Evolutionary conservation across 176 grass and related monocot genomes (phyloP).

Genomic region (Phoenix roebelenii): DNA sequence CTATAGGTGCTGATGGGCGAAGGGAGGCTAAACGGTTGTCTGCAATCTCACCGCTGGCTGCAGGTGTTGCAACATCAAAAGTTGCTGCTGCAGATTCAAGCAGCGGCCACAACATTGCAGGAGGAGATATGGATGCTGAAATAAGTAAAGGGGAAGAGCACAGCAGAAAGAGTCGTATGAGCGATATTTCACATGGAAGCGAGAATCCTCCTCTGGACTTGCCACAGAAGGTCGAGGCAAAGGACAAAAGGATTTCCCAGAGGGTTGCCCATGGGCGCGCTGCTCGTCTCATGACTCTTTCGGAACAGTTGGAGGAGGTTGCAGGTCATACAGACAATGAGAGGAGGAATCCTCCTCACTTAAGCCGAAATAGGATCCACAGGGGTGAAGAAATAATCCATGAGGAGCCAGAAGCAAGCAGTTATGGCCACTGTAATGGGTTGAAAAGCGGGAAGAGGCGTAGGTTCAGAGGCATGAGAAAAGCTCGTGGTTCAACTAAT

Average conservation of each 20-base stretch:
- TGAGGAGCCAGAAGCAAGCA: neutral
- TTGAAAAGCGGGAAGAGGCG: constrained; percentile 8
- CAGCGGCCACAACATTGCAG: neutral
- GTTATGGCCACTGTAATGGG: neutral
- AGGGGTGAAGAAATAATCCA: neutral
- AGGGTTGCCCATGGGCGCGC: neutral
- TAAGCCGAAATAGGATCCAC: neutral
- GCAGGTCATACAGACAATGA: neutral
- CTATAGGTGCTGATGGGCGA: neutral
- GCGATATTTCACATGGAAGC: neutral
- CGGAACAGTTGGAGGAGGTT: constrained; percentile 9
- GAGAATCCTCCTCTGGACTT: neutral
- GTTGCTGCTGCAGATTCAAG: neutral
- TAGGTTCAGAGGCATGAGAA: constrained; percentile 19
- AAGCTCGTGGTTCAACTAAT: constrained; percentile 25
- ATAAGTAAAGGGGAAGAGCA: neutral
- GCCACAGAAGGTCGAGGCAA: neutral
- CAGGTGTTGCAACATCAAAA: neutral
- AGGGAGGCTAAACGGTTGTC: neutral
- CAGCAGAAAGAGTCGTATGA: neutral
- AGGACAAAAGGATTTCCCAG: neutral
- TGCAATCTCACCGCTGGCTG: neutral
- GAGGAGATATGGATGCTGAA: neutral
- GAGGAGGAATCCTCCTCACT: neutral
- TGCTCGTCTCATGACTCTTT: neutral